A percentile compares a stretch with the other conserved stretches of the same genome.
Conservation (phyloP, 805 yeast species). For the Cyberlindnera sargentensis region DNA sequence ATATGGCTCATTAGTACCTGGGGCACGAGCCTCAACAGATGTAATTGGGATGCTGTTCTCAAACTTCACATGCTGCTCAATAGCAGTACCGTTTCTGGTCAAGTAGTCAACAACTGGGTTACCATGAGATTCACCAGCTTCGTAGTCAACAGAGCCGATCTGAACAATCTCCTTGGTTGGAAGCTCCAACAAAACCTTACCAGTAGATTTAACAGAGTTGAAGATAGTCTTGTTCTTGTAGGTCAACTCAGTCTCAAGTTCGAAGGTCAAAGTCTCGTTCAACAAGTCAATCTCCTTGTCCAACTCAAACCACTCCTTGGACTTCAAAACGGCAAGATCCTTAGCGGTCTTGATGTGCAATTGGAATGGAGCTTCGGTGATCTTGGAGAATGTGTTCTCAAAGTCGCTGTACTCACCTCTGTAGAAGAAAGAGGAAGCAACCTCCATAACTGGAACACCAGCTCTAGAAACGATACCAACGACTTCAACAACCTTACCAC, state of each 20-base stretch:
- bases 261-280: slow-evolving; percentile 77
- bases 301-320: slow-evolving; percentile 97
- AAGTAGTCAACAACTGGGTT: slow-evolving; percentile 96
- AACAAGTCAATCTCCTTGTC: slow-evolving; percentile 65
- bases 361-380: slow-evolving; percentile 81
- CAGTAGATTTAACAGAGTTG: slow-evolving; percentile 75
- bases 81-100: slow-evolving; percentile 82
- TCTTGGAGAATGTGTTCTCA: slow-evolving; percentile 87
- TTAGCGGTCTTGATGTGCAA: slow-evolving; percentile 64
- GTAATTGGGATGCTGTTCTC: slow-evolving; percentile 87
- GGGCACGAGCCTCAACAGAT: slow-evolving; percentile 60
- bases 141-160: slow-evolving; percentile 78
- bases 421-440: slow-evolving; percentile 91
- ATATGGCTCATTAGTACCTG: slow-evolving; percentile 93
- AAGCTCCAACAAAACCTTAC: slow-evolving; percentile 80
- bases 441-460: slow-evolving; percentile 81
- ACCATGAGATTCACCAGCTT: slow-evolving; percentile 90
- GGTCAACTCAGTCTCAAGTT: slow-evolving; percentile 77
- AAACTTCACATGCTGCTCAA: slow-evolving; percentile 88
- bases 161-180: slow-evolving; percentile 86
- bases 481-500: slow-evolving; percentile 95
- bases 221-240: slow-evolving; percentile 72
- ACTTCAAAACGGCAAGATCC: slow-evolving; percentile 87
- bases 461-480: slow-evolving; percentile 80
- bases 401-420: slow-evolving; percentile 87